These are phyloP conservation scores for Phylloporus rhodoxanthus DNA, from an alignment of 768 basidiomycete genomes.

Conservation along the genomic window DNA sequence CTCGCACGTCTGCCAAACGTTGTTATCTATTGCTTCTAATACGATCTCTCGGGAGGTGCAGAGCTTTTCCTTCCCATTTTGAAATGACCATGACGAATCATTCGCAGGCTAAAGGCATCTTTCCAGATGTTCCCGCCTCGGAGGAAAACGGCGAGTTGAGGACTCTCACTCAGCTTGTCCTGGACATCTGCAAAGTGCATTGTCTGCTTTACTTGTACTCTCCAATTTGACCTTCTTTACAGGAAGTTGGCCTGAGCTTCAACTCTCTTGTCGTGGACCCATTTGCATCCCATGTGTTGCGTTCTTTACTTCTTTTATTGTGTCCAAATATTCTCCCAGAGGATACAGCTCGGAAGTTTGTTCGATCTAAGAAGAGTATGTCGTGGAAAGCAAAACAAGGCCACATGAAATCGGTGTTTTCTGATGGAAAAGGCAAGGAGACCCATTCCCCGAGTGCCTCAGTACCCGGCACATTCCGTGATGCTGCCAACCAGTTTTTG, in stretches of 20 bases:
- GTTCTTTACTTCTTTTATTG: conserved; percentile 73
- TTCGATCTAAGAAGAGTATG: conserved; percentile 83
- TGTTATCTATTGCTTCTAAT: conserved; percentile 60
- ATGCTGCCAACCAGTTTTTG: conserved; percentile 44
- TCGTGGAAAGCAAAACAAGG: conserved; percentile 80
- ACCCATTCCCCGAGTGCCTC: conserved; percentile 20
- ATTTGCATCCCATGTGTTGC: conserved; percentile 87
- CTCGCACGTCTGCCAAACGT: conserved; percentile 92
- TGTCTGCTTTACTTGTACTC: conserved; percentile 3
- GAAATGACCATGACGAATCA: neutral
- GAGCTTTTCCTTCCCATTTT: neutral
- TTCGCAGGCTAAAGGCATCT: conserved; percentile 47
- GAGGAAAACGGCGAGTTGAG: conserved; percentile 61
- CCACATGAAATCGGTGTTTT: conserved; percentile 74
- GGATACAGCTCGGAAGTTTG: conserved; percentile 33
- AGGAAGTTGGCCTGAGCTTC: conserved; percentile 70
- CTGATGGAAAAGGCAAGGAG: conserved; percentile 37
- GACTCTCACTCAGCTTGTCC: conserved; percentile 55
- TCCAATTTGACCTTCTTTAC: conserved; percentile 12
- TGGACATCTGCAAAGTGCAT: conserved; percentile 60
- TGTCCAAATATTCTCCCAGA: conserved; percentile 49
- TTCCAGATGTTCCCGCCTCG: conserved; percentile 42
- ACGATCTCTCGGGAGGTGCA: conserved; percentile 67
- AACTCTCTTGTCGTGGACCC: conserved; percentile 70
- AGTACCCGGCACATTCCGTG: conserved; percentile 45